Evolutionary conservation across 345 rosid genomes (phyloP).

Genomic region (Hibiscus syriacus): DNA sequence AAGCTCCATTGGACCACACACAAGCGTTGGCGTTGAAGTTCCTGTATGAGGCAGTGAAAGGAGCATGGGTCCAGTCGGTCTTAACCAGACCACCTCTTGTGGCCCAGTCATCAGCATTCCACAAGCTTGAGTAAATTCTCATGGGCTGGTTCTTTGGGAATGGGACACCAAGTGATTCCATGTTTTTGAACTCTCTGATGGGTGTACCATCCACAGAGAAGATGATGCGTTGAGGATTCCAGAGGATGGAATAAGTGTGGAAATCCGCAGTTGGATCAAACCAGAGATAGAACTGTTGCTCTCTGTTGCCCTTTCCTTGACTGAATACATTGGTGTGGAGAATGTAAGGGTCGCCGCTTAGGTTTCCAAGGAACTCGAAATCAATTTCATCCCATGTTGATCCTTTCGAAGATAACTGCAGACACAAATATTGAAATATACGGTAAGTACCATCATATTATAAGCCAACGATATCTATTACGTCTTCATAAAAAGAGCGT

Average conservation of each 20-base stretch:
- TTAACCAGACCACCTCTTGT: slow-evolving; percentile 4
- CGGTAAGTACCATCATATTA: too few relatives aligned
- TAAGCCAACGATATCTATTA: too few relatives aligned
- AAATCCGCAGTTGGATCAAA: slow-evolving; percentile 4
- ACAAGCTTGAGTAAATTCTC: slow-evolving; percentile 4
- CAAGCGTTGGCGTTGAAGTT: slow-evolving; percentile 26
- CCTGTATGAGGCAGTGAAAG: not conserved
- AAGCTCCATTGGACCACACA: slow-evolving; percentile 21
- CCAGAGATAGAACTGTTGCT: slow-evolving; percentile 4
- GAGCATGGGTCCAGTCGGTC: slow-evolving; percentile 5
- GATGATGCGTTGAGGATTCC: slow-evolving; percentile 4
- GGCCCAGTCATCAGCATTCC: slow-evolving; percentile 9
- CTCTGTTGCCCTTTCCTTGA: slow-evolving; percentile 8
- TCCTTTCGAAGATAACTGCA: slow-evolving; percentile 4
- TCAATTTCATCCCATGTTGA: slow-evolving; percentile 11
- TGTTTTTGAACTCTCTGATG: slow-evolving; percentile 5
- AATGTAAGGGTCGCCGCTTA: slow-evolving; percentile 1
- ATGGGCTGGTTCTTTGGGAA: slow-evolving; percentile 2
- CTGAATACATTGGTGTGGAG: slow-evolving; percentile 6
- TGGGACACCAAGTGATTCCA: not conserved
- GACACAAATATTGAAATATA: not conserved
- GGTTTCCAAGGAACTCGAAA: slow-evolving; percentile 7
- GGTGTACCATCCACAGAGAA: slow-evolving; percentile 4
- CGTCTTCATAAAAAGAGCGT: too few relatives aligned
- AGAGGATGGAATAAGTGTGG: slow-evolving; percentile 7